Conservation (phyloP, 257 asterid genomes). For the Echium plantagineum region DNA sequence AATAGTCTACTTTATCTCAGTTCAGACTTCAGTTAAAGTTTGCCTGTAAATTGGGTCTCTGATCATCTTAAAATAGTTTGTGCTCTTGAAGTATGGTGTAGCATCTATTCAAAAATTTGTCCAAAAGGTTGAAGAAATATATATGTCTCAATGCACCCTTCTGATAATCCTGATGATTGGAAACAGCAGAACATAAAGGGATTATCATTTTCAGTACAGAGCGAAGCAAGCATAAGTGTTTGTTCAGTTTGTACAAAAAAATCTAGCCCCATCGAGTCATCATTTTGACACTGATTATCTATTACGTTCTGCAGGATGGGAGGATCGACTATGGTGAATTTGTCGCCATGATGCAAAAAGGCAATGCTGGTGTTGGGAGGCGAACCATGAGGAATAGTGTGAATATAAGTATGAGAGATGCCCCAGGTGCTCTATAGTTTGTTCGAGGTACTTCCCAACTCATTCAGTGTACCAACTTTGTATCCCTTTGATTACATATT, state of each 20-base stretch:
- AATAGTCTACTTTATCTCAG: too few species aligned
- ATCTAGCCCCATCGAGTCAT: background rate
- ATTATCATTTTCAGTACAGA: too few species aligned
- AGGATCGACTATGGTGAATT: conserved; percentile 42
- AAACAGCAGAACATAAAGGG: background rate
- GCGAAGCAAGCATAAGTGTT: background rate
- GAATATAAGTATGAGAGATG: conserved; percentile 41
- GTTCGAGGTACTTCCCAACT: conserved; percentile 9
- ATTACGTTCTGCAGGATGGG: conserved; percentile 28
- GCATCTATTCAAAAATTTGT: background rate
- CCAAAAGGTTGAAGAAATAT: background rate
- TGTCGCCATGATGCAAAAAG: conserved; percentile 49
- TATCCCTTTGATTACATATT: background rate
- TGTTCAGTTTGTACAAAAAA: background rate
- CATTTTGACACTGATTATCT: background rate
- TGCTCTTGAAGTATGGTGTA: background rate
- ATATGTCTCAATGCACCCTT: background rate
- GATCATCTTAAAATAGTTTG: background rate
- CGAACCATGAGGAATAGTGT: conserved; percentile 41
- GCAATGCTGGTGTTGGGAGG: conserved; percentile 39
- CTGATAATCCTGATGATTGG: background rate
- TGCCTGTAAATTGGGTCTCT: background rate
- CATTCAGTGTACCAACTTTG: background rate
- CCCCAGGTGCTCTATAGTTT: conserved; percentile 24
- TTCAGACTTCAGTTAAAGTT: background rate